Evolutionary conservation across 371 early-diverging fungal species (phyloP), one percentile per base, ranked within the genome.

Genomic region (Apophysomyces trapeziformis): DNA sequence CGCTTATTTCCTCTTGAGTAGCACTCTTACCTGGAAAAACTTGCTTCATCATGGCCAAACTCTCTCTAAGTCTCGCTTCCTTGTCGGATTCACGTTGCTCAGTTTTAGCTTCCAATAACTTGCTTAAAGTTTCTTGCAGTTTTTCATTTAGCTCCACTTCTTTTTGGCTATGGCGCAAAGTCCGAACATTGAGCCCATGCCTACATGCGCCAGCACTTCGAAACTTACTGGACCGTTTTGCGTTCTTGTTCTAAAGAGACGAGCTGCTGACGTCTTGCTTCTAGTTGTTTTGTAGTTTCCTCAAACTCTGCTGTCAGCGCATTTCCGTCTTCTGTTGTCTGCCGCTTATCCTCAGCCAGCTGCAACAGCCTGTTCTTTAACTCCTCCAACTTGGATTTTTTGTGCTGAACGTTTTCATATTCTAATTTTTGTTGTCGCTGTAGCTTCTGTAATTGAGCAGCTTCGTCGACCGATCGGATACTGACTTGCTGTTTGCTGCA

Each of bases 101-200:
- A 0, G 91, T 80, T 37, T 91, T 86, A 26, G 96, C 95, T 70
- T 94, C 90, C 72, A 89, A 78, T 59, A 99, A 76, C 64, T 91
- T 84, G 58, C 87, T 86, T 35, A 92, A 72, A 3, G 88, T 83
- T 35, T 85, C 89, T 47, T 88, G 86, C 32, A 99, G 85, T 66
- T 92, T 87, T 56, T 95, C 96, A 72, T 94, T 96, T 60, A 90
- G 71, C 63, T 93, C 89, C 2, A 79, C 77, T 75, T 98, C 96
- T 13, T 71, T 75, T 61, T 68, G 67, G 58, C 73, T 70, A 59
- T 46, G 38, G 57, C 13, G 35, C 14, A 57, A 54, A 50, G 2
- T 26, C 32, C 26, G 26, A 26, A 2, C 2, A 26, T 26, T 26
- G 2, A 26, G 32, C 32, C 32, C 2, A 26, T 26, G 32, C 32